Evolutionary conservation across 805 yeast genomes (phyloP).

Genomic region (Yarrowia osloensis): DNA sequence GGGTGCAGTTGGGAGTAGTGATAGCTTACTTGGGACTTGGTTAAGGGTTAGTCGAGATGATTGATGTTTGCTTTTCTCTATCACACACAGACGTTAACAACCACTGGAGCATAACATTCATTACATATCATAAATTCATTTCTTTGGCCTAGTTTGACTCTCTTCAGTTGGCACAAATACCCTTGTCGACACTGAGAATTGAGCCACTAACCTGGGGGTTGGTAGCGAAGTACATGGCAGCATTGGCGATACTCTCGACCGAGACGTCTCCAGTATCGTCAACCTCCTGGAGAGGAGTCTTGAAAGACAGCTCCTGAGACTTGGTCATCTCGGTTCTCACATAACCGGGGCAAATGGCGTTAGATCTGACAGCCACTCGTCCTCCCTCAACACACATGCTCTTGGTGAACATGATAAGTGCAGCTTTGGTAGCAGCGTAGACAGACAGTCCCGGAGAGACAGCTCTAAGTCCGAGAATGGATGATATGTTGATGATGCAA

Average conservation of each 20-base stretch:
- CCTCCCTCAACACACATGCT: constrained; percentile 62
- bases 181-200: constrained; percentile 35
- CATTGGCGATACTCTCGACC: constrained; percentile 35
- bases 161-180: constrained; percentile 28
- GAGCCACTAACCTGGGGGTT: constrained; percentile 34
- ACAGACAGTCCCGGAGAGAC: constrained; percentile 57
- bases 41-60: too few relatives aligned
- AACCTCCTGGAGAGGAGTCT: constrained; percentile 31
- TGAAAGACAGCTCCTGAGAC: constrained; percentile 15
- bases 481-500: constrained; percentile 63
- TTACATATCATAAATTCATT: too few relatives aligned
- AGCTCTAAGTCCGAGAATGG: constrained; percentile 56
- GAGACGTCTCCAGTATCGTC: constrained; percentile 26
- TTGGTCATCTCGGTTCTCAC: constrained; percentile 62
- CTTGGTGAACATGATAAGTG: constrained; percentile 61
- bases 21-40: background rate
- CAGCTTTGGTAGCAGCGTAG: constrained; percentile 73
- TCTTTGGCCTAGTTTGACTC: too few relatives aligned
- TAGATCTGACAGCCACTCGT: constrained; percentile 56
- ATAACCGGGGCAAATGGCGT: constrained; percentile 69
- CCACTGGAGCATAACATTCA: background rate
- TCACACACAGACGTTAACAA: too few relatives aligned
- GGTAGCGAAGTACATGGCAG: constrained; percentile 35
- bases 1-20: background rate
- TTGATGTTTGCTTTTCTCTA: too few relatives aligned